phyloP scores from a whole-genome alignment of 768 basidiomycete species.

The Mycena pura region DNA sequence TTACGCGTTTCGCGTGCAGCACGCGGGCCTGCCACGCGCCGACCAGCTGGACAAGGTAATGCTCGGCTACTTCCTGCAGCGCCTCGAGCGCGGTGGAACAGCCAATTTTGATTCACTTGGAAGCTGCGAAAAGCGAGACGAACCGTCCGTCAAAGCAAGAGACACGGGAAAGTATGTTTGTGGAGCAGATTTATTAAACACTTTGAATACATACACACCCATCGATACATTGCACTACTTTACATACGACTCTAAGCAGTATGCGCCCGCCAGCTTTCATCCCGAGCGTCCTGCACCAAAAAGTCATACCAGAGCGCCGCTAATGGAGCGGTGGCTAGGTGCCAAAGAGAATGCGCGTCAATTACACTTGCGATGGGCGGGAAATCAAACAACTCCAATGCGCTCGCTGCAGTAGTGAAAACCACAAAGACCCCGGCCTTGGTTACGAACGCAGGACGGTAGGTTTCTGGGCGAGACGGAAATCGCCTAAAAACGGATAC shows the following conservation, averaged over 20 bases:
- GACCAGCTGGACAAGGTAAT: conserved; percentile 93
- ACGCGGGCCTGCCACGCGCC: conserved; percentile 98
- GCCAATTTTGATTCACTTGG: too few species aligned
- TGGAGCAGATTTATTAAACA: too few species aligned
- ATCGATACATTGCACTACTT: too few species aligned
- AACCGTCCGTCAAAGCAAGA: too few species aligned
- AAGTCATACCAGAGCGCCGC: conserved; percentile 88
- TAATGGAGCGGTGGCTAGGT: conserved; percentile 82
- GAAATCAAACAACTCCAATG: conserved; percentile 91
- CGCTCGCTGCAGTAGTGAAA: conserved; percentile 75
- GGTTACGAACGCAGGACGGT: conserved; percentile 61
- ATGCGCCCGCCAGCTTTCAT: conserved; percentile 67
- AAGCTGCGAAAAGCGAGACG: too few species aligned
- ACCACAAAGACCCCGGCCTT: conserved; percentile 68
- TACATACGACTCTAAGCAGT: too few species aligned
- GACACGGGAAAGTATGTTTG: too few species aligned
- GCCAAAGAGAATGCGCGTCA: conserved; percentile 96
- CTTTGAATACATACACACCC: too few species aligned
- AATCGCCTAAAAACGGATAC: conserved; percentile 60
- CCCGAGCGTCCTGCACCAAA: conserved; percentile 72
- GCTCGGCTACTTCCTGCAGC: conserved; percentile 96
- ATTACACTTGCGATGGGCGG: conserved; percentile 74
- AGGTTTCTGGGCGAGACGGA: conserved; percentile 57
- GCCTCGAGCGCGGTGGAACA: conserved; percentile 92
- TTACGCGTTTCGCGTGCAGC: conserved; percentile 96